Percentiles rank a stretch among this genome's conserved stretches.
Evolutionary conservation across 139 green algal genomes (phyloP).

Genomic region (Gonium pectorale): DNA sequence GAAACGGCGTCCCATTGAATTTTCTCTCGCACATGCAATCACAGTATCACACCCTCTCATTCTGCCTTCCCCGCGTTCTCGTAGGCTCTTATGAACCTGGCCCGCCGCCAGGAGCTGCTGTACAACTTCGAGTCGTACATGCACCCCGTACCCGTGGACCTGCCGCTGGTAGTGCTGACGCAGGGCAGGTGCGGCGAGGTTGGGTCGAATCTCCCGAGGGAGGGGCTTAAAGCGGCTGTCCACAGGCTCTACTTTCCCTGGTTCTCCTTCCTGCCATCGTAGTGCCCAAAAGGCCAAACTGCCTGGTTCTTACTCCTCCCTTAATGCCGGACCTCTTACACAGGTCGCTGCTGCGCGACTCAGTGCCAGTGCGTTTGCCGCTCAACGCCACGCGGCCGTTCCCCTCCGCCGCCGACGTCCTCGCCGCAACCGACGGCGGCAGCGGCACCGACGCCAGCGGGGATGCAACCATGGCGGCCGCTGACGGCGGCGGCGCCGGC

Average conservation of each 20-base stretch:
- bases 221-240: too few species aligned
- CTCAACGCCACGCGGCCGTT: conserved; percentile 24
- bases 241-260: too few species aligned
- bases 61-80: not conserved
- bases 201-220: too few species aligned
- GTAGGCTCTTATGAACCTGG: conserved; percentile 64
- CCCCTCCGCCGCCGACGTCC: not conserved
- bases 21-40: not conserved
- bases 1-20: too few species aligned
- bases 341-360: conserved; percentile 38
- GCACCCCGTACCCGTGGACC: conserved; percentile 67
- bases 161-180: conserved; percentile 71
- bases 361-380: conserved; percentile 4
- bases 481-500: not conserved
- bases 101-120: conserved; percentile 62
- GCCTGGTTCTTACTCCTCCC: too few species aligned
- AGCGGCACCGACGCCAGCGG: not conserved
- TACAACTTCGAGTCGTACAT: conserved; percentile 83
- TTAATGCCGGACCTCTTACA: too few species aligned
- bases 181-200: conserved; percentile 36
- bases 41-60: too few species aligned
- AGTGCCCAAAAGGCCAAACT: too few species aligned
- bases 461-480: not conserved
- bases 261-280: too few species aligned
- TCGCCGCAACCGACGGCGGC: not conserved